Evolutionary conservation across 148 eudicot genomes (phyloP), one percentile per base, ranked within the genome.

Genomic region (Vaccinium corymbosum): DNA sequence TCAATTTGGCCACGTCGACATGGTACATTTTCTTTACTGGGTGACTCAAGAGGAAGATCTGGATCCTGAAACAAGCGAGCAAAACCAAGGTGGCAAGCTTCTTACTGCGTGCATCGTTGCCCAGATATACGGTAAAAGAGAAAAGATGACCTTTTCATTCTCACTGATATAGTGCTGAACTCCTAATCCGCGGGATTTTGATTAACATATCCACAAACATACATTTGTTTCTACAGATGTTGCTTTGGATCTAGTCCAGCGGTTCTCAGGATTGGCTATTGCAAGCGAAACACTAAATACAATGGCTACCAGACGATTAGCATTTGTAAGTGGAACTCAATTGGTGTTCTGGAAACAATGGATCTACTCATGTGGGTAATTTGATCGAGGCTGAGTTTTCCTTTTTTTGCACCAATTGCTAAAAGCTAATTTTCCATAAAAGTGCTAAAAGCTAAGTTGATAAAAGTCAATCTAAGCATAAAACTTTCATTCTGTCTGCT

Each of bases 81-180:
- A 53, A 53, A 17, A 75, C 53, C 81, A 79, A 53, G 81, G 81
- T 13, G 81, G 48, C 19, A 53, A 29, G 64, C 81, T 79, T 79
- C 81, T 79, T 55, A 53, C 20, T 7, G 4, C 48, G 1, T 79
- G 81, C 62, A 79, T 79, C 17, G 29, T 53, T 16, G 64, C 81
- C 20, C 66, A 79, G 19, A 53, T 79, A 29, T 79, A 79, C 10
- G 81, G 81, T 79, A 55, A 53, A 16, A 79, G 1, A 8, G 25
- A 17, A 46, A 27, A 9, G 27, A 12, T 68, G 17, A 42, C 50
- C 29, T 4, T 4, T 11, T 38, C 50, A 16, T 75, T 46, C 55
- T 38, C 51, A 75, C 13, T 20, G 14, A 42, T 46, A 38, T 46
- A 75, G 11, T 48, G 53, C 4, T 16, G 11, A 75, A 75, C 27